Conservation (phyloP, 1,284 basidiomycete species). For the Takashimella koratensis region DNA sequence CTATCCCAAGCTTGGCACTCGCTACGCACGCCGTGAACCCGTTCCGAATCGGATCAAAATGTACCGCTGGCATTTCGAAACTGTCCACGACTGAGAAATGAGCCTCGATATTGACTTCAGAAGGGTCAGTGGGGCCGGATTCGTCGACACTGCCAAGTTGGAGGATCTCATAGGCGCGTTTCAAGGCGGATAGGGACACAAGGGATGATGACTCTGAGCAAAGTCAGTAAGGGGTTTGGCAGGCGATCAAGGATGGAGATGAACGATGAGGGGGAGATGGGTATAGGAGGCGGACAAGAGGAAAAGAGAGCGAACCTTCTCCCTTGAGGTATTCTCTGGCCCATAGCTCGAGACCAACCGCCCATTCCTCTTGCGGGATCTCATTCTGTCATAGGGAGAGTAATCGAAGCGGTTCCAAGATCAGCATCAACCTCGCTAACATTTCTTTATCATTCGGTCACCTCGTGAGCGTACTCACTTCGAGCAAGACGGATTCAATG, state of each 20-base stretch:
- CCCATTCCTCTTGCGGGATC: conserved; percentile 55
- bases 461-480: no score
- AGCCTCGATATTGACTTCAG: conserved; percentile 73
- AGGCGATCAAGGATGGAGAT: no score
- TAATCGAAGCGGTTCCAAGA: neutral
- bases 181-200: conserved; percentile 55
- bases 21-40: conserved; percentile 29
- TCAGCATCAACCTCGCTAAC: neutral
- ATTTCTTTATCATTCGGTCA: no score
- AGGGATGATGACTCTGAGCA: conserved; percentile 33
- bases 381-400: conserved; percentile 54
- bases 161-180: conserved; percentile 75
- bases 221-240: no score
- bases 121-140: conserved; percentile 53
- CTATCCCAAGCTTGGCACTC: neutral
- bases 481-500: conserved; percentile 45
- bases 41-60: conserved; percentile 73
- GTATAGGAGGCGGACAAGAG: no score
- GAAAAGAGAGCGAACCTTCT: conserved; percentile 61
- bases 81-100: conserved; percentile 84
- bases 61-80: conserved; percentile 89
- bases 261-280: no score
- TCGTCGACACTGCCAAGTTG: conserved; percentile 60
- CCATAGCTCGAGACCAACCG: conserved; percentile 70
- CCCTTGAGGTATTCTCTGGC: conserved; percentile 88